Conservation (phyloP, 2,329 filamentous ascomycete genomes). For the Colletotrichum filicis region DNA sequence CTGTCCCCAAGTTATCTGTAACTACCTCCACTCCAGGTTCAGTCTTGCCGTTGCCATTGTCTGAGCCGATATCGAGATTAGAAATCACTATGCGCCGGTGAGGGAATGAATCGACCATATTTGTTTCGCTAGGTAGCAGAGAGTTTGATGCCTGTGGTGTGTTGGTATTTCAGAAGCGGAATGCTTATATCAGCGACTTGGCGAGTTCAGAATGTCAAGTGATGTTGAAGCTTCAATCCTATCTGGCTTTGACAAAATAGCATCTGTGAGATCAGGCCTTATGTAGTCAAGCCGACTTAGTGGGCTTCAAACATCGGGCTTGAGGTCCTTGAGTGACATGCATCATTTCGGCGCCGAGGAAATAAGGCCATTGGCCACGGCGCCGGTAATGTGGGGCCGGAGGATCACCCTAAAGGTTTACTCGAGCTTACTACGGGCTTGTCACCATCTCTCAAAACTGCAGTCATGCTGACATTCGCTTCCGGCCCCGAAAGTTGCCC, state of each 20-base stretch:
- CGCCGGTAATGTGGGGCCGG: background rate
- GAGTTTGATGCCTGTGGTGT: background rate
- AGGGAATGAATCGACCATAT: background rate
- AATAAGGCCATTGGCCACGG: background rate
- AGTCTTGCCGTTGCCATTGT: background rate
- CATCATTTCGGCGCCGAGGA: constrained; percentile 13
- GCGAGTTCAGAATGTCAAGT: background rate
- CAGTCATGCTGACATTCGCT: background rate
- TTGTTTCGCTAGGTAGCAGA: no score
- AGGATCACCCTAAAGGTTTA: background rate
- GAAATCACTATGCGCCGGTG: constrained; percentile 15
- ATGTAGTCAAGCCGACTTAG: background rate
- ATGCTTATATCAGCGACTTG: no score
- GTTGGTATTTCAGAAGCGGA: background rate
- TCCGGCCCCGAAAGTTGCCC: background rate
- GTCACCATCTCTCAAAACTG: background rate
- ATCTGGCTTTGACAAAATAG: background rate
- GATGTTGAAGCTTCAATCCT: background rate
- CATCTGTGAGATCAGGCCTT: background rate
- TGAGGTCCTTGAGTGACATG: background rate
- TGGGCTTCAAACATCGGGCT: background rate
- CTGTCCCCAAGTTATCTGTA: background rate
- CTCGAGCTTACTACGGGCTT: background rate
- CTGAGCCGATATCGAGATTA: background rate
- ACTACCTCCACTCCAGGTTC: constrained; percentile 12